Evolutionary conservation across 2,329 filamentous ascomycete genomes (phyloP), one percentile per base, ranked within the genome.

Genomic region (Colletotrichum spinosum): DNA sequence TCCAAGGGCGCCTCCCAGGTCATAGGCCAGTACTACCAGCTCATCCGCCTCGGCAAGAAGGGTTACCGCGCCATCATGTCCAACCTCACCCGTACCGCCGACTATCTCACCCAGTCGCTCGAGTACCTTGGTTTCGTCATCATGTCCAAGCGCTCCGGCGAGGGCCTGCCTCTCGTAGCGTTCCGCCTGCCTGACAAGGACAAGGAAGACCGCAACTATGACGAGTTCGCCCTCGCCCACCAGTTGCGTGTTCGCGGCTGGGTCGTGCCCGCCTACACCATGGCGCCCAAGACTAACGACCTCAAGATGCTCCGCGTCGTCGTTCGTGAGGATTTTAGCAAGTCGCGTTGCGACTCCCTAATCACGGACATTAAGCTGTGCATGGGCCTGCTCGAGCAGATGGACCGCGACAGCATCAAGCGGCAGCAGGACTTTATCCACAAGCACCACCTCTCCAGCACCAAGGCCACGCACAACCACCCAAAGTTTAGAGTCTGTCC

Each of bases 21-120:
- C 74, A 97, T 98, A 68, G 95, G 93, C 35, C 95, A 98, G 80
- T 98, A 97, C 83, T 97, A 98, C 83, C 94, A 97, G 81, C 86
- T 98, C 75, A 97, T 97, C 76, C 92, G 95, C 37, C 89, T 98
- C 4, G 95, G 95, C 67, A 97, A 97, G 86, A 90, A 90, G 69
- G 95, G 95, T 54, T 98, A 97, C 84, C 89, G 91, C 60, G 86
- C 90, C 73, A 97, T 98, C 83, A 97, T 97, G 95, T 86, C 89
- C 73, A 98, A 98, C 81, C 84, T 98, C 67, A 97, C 93, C 33
- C 88, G 92, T 57, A 97, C 92, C 1, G 90, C 95, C 33, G 93
- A 98, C 79, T 97, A 97, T 78, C 88, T 98, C 11, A 86, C 92
- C 51, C 84, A 87, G 2, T 86, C 89, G 35, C 88, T 98, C 12